A percentile compares a stretch with the other conserved stretches of the same genome.
These are phyloP conservation scores for Schoenoplectus triqueter DNA, from an alignment of 202 grass and related monocot genomes.

Conservation along the genomic window DNA sequence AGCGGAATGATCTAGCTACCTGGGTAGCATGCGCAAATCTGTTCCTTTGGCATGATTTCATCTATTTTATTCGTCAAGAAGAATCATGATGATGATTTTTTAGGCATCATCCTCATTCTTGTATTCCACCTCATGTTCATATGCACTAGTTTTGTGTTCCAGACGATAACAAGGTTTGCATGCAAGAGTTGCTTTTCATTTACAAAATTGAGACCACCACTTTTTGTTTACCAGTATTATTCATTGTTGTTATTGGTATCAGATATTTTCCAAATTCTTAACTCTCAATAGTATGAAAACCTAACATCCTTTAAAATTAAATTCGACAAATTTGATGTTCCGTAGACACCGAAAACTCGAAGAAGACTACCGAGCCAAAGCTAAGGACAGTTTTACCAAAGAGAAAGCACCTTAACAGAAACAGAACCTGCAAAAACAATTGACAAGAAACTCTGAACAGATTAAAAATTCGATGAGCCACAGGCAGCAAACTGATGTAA, in stretches of 20 bases:
- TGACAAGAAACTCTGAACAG: neutral
- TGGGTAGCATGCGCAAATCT: constrained; percentile 36
- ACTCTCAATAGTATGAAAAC: constrained; percentile 3
- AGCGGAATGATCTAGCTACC: neutral
- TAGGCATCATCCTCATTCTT: constrained; percentile 13
- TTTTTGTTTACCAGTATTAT: neutral
- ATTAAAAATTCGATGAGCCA: neutral
- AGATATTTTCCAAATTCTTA: neutral
- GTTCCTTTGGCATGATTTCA: constrained; percentile 14
- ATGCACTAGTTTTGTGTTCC: neutral
- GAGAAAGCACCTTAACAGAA: neutral
- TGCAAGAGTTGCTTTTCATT: neutral
- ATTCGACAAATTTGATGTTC: constrained; percentile 27
- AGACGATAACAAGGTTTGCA: too few species aligned
- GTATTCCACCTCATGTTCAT: neutral
- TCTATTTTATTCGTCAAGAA: neutral
- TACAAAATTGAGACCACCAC: neutral
- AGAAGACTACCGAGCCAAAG: neutral
- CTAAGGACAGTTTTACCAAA: neutral
- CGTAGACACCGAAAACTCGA: neutral
- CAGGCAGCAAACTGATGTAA: neutral
- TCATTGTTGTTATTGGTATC: neutral
- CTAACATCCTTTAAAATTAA: neutral
- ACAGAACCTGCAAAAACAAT: neutral
- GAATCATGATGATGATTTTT: constrained; percentile 4